Evolutionary conservation across 1,139 yeast genomes (phyloP), one percentile per base, ranked within the genome.

Genomic region (Suhomyces bribrorum): DNA sequence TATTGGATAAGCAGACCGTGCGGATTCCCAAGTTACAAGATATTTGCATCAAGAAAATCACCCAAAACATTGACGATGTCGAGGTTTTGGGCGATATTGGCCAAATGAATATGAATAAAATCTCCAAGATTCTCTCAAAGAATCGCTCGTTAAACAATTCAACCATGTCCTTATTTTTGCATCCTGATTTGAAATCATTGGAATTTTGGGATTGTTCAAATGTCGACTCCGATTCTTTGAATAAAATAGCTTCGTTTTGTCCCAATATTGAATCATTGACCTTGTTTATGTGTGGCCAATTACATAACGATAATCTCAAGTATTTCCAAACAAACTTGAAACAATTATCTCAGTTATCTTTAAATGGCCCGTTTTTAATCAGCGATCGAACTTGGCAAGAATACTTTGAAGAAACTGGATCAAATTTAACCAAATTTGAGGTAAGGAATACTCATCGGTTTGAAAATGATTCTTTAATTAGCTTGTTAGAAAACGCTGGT

Each of bases 161-260:
- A 14, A 89, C 97, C 0, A 60, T 90, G 55, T 66, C 80, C 34
- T 66, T 92, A 34, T 92, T 92, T 56, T 64, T 92, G 37, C 79
- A 80, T 34, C 77, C 88, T 0, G 69, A 73, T 14, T 60, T 81
- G 37, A 75, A 64, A 40, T 56, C 63, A 4, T 61, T 92, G 29
- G 85, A 85, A 48, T 80, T 92, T 46, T 88, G 96, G 92, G 98
- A 92, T 62, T 92, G 98, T 59, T 88, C 96, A 1, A 82, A 81
- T 40, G 75, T 92, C 22, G 78, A 79, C 24, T 73, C 76, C 29
- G 84, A 78, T 46, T 77, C 94, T 0, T 73, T 84, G 42, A 75
- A 77, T 49, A 74, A 81, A 48, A 79, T 92, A 30, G 90, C 90
- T 0, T 73, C 95, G 0, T 85, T 66, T 56, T 86, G 97, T 49